Evolutionary conservation across 352 stramenopile species (phyloP), one percentile per base, ranked within the genome.

Genomic region (Stephanocyclus meneghinianus): DNA sequence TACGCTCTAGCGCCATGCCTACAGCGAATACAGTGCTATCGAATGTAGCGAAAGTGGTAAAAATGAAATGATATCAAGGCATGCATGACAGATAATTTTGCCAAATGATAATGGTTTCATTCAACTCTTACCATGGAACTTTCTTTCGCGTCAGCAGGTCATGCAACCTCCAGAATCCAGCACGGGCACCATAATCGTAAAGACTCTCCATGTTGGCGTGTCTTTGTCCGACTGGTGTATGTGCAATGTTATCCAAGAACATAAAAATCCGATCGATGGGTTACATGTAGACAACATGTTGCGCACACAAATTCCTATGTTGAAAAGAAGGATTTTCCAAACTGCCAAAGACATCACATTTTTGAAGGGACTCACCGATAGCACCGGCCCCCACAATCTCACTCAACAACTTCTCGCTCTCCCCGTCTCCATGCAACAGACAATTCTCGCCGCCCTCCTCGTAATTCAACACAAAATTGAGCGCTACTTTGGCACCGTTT

Each of bases 391-490:
- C 95, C 37, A 97, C 94, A 66, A 98, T 97, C 76, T 98, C 96
- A 15, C 92, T 95, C 42, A 98, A 87, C 42, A 98, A 82, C 78
- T 97, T 91, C 88, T 98, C 95, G 26, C 91, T 96, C 64, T 91
- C 89, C 8, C 50, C 61, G 81, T 98, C 95, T 2, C 95, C 95
- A 79, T 98, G 92, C 16, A 98, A 87, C 21, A 97, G 77, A 71
- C 95, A 97, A 82, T 95, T 97, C 80, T 98, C 96, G 45, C 95
- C 95, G 48, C 96, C 96, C 84, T 98, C 96, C 87, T 98, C 95
- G 85, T 98, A 98, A 88, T 98, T 98, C 72, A 98, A 93, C 6
- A 98, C 96, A 76, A 98, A 96, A 80, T 98, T 96, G 48, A 96
- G 76, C 37, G 95, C 95, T 10, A 72, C 64, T 35, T 72, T 91